Base-by-base conservation (phyloP, 2,329 filamentous ascomycete species). In the Colletotrichum ledebouriae region DNA sequence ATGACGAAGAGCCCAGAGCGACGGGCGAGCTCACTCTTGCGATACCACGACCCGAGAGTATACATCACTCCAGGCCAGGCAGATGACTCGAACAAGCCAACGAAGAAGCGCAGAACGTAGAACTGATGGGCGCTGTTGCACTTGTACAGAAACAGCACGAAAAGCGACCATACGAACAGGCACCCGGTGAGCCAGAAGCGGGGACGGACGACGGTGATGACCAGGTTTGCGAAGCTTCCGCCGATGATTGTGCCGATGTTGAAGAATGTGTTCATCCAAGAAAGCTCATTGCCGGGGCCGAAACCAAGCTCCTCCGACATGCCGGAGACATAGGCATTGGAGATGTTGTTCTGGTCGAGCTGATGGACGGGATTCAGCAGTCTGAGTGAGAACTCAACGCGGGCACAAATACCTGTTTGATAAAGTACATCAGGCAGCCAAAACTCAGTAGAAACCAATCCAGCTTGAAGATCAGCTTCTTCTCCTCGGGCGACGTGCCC, bases 31-130 rank as follows among this genome's bases (percentile, higher is more conserved):
- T 90, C 87, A 12, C 83, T 82, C 56, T 82, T 84, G 68, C 86
- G 85, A 73, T 90, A 90, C 87, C 87, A 90, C 1, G 81, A 86
- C 0, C 85, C 86, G 6, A 89, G 79, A 22, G 86, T 81, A 52
- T 84, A 82, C 52, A 86, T 77, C 49, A 87, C 82, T 29, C 86
- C 87, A 0, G 87, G 86, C 52, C 84, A 86, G 53, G 87, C 87
- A 0, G 84, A 83, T 7, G 82, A 83, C 73, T 88, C 87, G 46
- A 87, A 82, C 0, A 87, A 73, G 52, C 87, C 87, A 34, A 88
- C 81, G 49, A 87, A 79, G 64, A 88, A 84, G 6, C 87, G 81
- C 0, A 89, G 77, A 2, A 81, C 81, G 20, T 83, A 84, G 34
- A 83, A 78, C 22, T 82, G 75, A 6, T 72, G 56, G 0, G 78